Evolutionary conservation across 805 yeast genomes (phyloP), one percentile per base, ranked within the genome.

Genomic region (Saturnispora ahearnii): DNA sequence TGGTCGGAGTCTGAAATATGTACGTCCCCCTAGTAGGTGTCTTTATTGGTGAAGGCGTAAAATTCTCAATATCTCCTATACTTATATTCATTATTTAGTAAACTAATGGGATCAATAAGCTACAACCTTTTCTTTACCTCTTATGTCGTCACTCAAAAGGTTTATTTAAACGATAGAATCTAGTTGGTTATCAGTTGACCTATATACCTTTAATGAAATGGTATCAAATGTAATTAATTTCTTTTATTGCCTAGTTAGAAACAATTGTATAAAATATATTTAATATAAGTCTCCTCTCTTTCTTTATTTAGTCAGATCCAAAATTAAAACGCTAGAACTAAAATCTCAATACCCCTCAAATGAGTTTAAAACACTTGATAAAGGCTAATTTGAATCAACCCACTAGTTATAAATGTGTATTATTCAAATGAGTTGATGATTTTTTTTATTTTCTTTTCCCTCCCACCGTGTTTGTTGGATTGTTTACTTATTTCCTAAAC

Each of bases 61-160:
- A 36, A 18, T 45, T 45, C 22, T 45, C 48, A 37, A 36, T 37
- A 29, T 45, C 29, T 4, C 30, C 43, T 13, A 45, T n/a, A 38
- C 34, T 37, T 28, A 44, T 44, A 13, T 44, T 44, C 46, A 44
- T 44, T 21, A 18, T 31, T 18, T 8, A 26, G 3, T 5, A 26
- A 26, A 6, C 9, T 26, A 26, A 3, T 26, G 29, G 6, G 6
- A 26, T 26, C 9, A 8, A 26, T 26, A 26, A 26, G 6, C 9
- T 26, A 26, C 9, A 26, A 26, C 29, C 9, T 38, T 11, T 7
- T 22, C 28, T 24, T 24, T 12, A 8, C 30, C 18, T 38, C 11
- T 38, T 11, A 22, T 10, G 13, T 18, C 6, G 15, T 18, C 15
- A 8, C 24, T 36, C 15, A 12, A 11, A 36, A 36, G 26, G 40